Evolutionary conservation across 805 yeast genomes (phyloP), one percentile per base, ranked within the genome.

Genomic region (Saturnispora diversa): DNA sequence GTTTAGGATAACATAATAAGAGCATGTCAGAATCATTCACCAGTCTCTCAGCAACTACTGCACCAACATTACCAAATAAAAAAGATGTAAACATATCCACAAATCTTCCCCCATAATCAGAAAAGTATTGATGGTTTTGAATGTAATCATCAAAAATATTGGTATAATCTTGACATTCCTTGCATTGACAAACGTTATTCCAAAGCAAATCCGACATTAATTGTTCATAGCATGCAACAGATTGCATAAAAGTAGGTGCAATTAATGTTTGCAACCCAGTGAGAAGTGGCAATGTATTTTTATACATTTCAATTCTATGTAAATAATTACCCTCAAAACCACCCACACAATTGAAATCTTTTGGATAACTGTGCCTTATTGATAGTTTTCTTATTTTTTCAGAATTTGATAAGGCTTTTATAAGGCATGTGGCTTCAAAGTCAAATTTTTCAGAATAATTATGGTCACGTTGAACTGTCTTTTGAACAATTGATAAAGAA

Each of bases 241-340:
- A 62, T 42, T 77, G 75, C 46, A 83, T 55, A 40, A 80, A 64
- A 4, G 75, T 74, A 2, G 88, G 86, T 0, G 77, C 66, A 4
- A 73, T 59, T 11, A 83, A 53, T 2, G 64, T 63, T 35, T 70
- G 59, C 31, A 75, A 60, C 2, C 62, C 51, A 11, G 50, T 50
- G 22, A 74, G 47, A 12, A 63, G 51, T 0, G 84, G 83, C 5
- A 80, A 53, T 0, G 69, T 59, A 1, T 59, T 55, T 19, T 67
- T 66, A 49, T 69, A 80, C 10, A 82, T 50, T 22, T 64, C 67
- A 39, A 74, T 64, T 50, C 86, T 68, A 44, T 86, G 69, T 6
- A 72, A 53, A 49, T 75, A 80, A 49, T 83, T 82, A 0, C 94
- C 94, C 51, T 82, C 90, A 30, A 77, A 71, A 2, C 85, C 84